Percentiles rank a stretch among this genome's conserved stretches.
Conservation (phyloP, 1,139 yeast species). For the Protomyces arabidopsidicola region DNA sequence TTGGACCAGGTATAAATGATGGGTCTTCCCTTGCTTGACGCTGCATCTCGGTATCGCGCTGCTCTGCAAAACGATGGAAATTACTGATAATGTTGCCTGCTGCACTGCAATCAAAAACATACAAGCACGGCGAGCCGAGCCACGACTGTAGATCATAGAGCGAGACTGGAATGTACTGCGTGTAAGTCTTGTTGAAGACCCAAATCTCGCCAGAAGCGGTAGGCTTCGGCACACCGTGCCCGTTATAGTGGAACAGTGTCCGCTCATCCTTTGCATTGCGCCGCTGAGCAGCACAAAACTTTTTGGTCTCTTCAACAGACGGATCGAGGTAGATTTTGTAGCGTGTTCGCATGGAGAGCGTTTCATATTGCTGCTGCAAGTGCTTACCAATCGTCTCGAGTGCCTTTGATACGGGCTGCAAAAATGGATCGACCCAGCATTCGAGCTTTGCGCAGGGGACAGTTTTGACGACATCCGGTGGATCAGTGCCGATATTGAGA, state of each 20-base stretch:
- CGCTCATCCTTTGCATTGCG: constrained; percentile 84
- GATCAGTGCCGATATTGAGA: constrained; percentile 89
- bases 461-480: constrained; percentile 92
- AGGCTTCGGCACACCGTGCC: constrained; percentile 98
- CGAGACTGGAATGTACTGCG: constrained; percentile 94
- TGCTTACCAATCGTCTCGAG: constrained; percentile 86
- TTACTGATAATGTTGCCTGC: constrained; percentile 92
- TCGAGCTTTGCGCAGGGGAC: constrained; percentile 91
- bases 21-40: constrained; percentile 35
- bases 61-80: constrained; percentile 84
- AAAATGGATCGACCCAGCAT: constrained; percentile 88
- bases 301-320: constrained; percentile 88
- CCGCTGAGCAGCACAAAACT: constrained; percentile 83
- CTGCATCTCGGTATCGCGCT: constrained; percentile 82
- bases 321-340: constrained; percentile 92
- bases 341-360: constrained; percentile 77
- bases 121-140: constrained; percentile 96
- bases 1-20: constrained; percentile 46
- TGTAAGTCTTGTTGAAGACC: constrained; percentile 95
- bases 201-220: constrained; percentile 97
- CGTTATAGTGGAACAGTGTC: constrained; percentile 88
- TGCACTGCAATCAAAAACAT: constrained; percentile 89
- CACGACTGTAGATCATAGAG: constrained; percentile 89
- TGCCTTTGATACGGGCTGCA: constrained; percentile 83
- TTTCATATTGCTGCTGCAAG: constrained; percentile 82